phyloP scores from a whole-genome alignment of 2,329 filamentous ascomycete genomes.

The Sclerotinia spermophila region DNA sequence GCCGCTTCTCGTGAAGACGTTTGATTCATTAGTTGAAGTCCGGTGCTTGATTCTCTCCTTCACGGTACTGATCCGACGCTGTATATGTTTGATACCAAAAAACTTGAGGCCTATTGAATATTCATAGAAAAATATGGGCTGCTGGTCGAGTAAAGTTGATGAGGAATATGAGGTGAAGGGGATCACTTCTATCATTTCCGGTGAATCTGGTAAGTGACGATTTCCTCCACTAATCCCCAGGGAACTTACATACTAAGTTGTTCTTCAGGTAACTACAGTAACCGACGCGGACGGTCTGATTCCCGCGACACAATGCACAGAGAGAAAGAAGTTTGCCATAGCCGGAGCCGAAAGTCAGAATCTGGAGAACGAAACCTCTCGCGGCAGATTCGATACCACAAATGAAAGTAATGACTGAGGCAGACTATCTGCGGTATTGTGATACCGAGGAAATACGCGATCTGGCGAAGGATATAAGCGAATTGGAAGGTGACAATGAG shows the following conservation, averaged over 20 bases:
- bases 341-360: not conserved
- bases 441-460: not conserved
- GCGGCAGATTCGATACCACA: not conserved
- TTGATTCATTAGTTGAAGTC: not conserved
- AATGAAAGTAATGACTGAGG: slow-evolving; percentile 8
- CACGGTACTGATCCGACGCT: not conserved
- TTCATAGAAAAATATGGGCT: slow-evolving; percentile 7
- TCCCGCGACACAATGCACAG: not conserved
- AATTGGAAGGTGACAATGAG: slow-evolving; percentile 3
- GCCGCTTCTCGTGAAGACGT: not conserved
- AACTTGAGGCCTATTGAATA: too few species aligned
- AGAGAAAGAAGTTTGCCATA: not conserved
- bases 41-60: not conserved
- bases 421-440: not conserved
- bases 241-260: not conserved
- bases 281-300: not conserved
- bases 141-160: not conserved
- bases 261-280: not conserved
- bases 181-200: not conserved
- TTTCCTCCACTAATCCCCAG: not conserved
- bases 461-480: not conserved
- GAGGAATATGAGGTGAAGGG: not conserved
- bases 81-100: not conserved
- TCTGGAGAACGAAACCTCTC: not conserved
- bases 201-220: not conserved